phyloP scores from a whole-genome alignment of 352 stramenopile species.

The Globisporangium barbulae region DNA sequence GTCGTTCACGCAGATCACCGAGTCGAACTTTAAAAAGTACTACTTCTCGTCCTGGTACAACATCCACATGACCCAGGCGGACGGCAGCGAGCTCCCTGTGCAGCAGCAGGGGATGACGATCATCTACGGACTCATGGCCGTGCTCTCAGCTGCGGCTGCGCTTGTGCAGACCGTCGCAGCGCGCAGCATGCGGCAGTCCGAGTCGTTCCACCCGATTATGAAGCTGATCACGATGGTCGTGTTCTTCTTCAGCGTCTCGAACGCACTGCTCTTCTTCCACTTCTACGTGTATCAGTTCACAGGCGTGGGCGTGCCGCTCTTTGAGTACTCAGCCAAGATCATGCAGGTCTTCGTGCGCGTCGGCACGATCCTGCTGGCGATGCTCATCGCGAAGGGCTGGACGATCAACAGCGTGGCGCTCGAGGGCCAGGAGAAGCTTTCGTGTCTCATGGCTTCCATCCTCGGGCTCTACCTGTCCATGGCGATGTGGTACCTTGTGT shows the following conservation, averaged over 20 bases:
- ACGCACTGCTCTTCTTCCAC: slow-evolving; percentile 54
- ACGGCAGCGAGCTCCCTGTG: slow-evolving; percentile 63
- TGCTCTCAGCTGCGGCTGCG: slow-evolving; percentile 32
- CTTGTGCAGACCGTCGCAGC: slow-evolving; percentile 45
- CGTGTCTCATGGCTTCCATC: slow-evolving; percentile 56
- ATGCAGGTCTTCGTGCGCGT: slow-evolving; percentile 67
- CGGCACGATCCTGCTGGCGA: slow-evolving; percentile 64
- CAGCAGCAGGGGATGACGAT: slow-evolving; percentile 54
- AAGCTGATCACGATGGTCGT: slow-evolving; percentile 64
- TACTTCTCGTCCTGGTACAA: slow-evolving; percentile 80
- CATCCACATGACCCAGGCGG: slow-evolving; percentile 70
- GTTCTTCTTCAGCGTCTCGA: slow-evolving; percentile 58
- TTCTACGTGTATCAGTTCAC: slow-evolving; percentile 63
- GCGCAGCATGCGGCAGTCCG: slow-evolving; percentile 39
- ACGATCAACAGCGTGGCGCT: slow-evolving; percentile 70
- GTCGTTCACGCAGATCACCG: slow-evolving; percentile 63
- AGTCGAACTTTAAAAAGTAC: slow-evolving; percentile 67
- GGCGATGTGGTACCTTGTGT: slow-evolving; percentile 82
- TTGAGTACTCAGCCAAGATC: slow-evolving; percentile 69
- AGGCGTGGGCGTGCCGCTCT: slow-evolving; percentile 63
- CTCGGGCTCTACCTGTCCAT: slow-evolving; percentile 69
- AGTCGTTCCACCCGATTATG: slow-evolving; percentile 82
- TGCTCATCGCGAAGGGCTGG: slow-evolving; percentile 78
- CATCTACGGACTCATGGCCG: slow-evolving; percentile 51
- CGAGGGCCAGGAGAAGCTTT: slow-evolving; percentile 63